These are phyloP conservation scores for Suillus hirtellus DNA, from an alignment of 768 basidiomycete genomes.

Conservation along the genomic window DNA sequence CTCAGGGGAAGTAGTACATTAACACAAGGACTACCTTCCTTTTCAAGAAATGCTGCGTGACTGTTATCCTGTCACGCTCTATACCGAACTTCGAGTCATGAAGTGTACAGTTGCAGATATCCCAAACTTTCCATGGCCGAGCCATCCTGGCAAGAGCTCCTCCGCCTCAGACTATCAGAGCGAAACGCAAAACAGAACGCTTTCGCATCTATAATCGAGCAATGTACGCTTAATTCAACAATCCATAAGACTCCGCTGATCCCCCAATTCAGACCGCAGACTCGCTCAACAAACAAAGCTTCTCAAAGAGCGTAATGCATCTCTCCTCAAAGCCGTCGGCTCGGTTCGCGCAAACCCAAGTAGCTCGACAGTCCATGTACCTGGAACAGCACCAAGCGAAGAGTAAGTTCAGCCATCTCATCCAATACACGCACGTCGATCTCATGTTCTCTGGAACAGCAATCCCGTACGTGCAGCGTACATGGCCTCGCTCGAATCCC, in stretches of 20 bases:
- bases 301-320: conserved; percentile 89
- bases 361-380: conserved; percentile 60
- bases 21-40: not conserved
- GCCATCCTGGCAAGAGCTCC: conserved; percentile 81
- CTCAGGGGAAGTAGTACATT: not conserved
- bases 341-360: conserved; percentile 65
- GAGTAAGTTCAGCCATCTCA: conserved; percentile 52
- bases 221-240: conserved; percentile 54
- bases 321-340: conserved; percentile 81
- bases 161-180: conserved; percentile 76
- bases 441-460: conserved; percentile 36
- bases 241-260: conserved; percentile 15
- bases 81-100: conserved; percentile 1
- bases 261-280: conserved; percentile 59
- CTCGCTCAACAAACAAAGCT: conserved; percentile 91
- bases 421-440: not conserved
- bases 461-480: conserved; percentile 88
- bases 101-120: not conserved
- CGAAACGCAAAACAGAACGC: conserved; percentile 82
- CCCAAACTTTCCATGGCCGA: conserved; percentile 58
- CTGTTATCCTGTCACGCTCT: conserved; percentile 1
- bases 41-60: conserved; percentile 1
- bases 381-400: conserved; percentile 55
- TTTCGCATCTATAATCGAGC: conserved; percentile 85
- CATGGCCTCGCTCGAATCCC: conserved; percentile 88